These are phyloP conservation scores for Aspergillus sojae DNA, from an alignment of 2,329 filamentous ascomycete species.

Conservation along the genomic window DNA sequence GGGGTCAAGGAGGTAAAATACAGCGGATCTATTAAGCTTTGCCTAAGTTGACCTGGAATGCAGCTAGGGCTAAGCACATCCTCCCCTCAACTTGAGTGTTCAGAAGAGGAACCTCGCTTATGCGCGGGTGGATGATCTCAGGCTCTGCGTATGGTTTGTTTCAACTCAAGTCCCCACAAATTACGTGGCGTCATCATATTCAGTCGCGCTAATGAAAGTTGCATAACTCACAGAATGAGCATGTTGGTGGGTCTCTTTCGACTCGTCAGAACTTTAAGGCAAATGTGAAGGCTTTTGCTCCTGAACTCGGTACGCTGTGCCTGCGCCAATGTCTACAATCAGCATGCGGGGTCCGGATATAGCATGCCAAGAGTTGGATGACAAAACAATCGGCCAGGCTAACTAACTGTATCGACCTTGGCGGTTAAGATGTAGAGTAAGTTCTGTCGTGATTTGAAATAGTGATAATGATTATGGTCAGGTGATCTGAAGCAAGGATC, in stretches of 20 bases:
- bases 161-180: not conserved
- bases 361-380: not conserved
- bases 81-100: not conserved
- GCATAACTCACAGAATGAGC: no score
- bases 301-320: not conserved
- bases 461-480: not conserved
- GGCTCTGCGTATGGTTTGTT: not conserved
- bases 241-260: not conserved
- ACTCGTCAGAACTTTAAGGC: not conserved
- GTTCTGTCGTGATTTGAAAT: not conserved
- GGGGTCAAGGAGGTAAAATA: not conserved
- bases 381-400: not conserved
- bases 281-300: not conserved
- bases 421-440: not conserved
- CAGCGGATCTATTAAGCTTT: not conserved
- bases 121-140: not conserved
- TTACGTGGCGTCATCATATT: not conserved
- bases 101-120: not conserved
- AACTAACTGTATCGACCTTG: no score
- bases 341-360: not conserved
- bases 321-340: not conserved
- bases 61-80: not conserved
- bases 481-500: not conserved
- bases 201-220: not conserved
- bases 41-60: not conserved